Conservation (phyloP, 768 basidiomycete genomes). For the Lyophyllum decastes region DNA sequence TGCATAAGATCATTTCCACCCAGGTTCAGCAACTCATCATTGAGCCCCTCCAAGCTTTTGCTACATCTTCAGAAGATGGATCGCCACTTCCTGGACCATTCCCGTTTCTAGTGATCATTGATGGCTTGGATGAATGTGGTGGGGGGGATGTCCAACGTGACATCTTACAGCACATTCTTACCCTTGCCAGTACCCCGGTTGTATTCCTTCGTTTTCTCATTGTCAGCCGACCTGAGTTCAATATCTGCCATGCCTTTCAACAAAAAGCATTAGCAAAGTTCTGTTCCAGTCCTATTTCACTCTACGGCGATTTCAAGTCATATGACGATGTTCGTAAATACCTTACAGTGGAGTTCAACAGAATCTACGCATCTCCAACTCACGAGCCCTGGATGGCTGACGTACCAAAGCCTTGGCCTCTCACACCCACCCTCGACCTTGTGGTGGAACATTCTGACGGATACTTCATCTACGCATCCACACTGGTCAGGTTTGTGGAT, state of each 20-base stretch:
- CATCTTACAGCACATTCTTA: background rate
- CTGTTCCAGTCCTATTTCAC: background rate
- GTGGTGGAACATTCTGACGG: slow-evolving; percentile 4
- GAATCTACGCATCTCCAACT: background rate
- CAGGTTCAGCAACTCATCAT: background rate
- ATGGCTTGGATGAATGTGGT: no score
- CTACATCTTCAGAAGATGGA: background rate
- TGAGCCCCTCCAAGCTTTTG: background rate
- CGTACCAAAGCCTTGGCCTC: slow-evolving; percentile 5
- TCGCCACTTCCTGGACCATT: background rate
- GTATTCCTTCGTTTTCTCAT: slow-evolving; percentile 9
- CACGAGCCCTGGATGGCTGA: background rate
- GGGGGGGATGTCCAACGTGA: background rate
- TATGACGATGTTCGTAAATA: background rate
- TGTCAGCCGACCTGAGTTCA: slow-evolving; percentile 2
- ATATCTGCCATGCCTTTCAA: slow-evolving; percentile 1
- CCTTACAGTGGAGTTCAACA: slow-evolving; percentile 1
- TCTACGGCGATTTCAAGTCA: background rate
- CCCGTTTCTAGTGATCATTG: background rate
- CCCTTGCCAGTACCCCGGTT: background rate
- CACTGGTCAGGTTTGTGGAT: background rate
- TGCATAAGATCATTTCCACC: background rate
- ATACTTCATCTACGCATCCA: slow-evolving; percentile 14
- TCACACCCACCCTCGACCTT: background rate
- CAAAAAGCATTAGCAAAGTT: background rate